Base-by-base conservation (phyloP, 2,329 filamentous ascomycete genomes). In the Clarireedia paspali region DNA sequence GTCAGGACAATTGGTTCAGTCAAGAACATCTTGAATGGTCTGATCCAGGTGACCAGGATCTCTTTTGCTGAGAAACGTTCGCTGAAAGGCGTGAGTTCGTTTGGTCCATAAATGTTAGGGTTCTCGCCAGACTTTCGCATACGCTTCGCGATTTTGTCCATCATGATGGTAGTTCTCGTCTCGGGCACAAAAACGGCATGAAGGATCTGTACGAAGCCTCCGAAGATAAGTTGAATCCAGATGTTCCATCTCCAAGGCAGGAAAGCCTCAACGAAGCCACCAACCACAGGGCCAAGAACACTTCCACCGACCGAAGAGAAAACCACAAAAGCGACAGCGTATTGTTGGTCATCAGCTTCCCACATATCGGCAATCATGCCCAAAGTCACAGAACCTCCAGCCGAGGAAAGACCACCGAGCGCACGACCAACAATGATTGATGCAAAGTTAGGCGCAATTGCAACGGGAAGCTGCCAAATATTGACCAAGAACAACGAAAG, bases 181-280 rank as follows among this genome's bases (percentile, higher is more conserved):
- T 94, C 89, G 1, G 88, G 88, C 1, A 94, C 89, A 6, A 82
- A 75, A 57, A 87, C 66, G 50, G 86, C 73, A 67, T 91, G 87
- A 4, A 88, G 65, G 4, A 80, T 17, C 66, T 91, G 88, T 3
- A 89, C 81, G 36, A 81, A 77, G 7, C 72, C 85, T 17, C 89
- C 88, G 53, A 92, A 83, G 62, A 91, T 90, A 60, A 92, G 79
- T 70, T 91, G 88, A 58, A 92, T 87, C 89, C 89, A 94, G 68
- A 92, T 91, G 54, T 78, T 82, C 86, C 86, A 91, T 61, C 80
- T 78, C 88, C 88, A 94, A 26, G 73, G 67, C 0, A 88, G 75
- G 62, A 82, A 83, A 34, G 80, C 70, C 68, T 91, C 81, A 17
- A 85, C 81, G 65, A 91, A 91, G 1, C 87, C 88, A 62, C 88